Evolutionary conservation across 371 early-diverging fungal genomes (phyloP).

Genomic region (Paraphysoderma sedebokerense): DNA sequence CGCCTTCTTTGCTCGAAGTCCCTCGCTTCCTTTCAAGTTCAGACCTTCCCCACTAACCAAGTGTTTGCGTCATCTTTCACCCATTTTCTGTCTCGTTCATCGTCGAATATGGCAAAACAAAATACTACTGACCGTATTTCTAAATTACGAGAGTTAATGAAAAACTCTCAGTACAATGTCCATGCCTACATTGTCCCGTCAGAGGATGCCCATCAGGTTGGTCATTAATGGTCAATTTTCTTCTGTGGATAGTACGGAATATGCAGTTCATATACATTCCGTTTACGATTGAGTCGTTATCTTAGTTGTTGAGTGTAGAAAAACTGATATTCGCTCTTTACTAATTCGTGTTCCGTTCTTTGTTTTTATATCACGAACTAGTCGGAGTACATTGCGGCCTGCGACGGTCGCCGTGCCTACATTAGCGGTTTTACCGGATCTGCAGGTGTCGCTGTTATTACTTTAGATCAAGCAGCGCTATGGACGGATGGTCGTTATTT

Average conservation of each 20-base stretch:
- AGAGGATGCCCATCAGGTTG: slow-evolving; percentile 89
- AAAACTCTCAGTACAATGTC: slow-evolving; percentile 32
- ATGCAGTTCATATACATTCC: too few species aligned
- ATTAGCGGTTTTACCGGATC: slow-evolving; percentile 97
- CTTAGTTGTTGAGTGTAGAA: too few species aligned
- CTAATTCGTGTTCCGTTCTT: not conserved
- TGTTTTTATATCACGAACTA: slow-evolving; percentile 11
- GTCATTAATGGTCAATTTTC: slow-evolving; percentile 6
- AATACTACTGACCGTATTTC: slow-evolving; percentile 35
- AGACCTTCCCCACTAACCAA: too few species aligned
- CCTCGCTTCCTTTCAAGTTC: too few species aligned
- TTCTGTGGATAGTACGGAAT: too few species aligned
- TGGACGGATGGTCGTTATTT: slow-evolving; percentile 99
- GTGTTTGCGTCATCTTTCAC: slow-evolving; percentile 5
- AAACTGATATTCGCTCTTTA: not conserved
- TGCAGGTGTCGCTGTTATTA: slow-evolving; percentile 68
- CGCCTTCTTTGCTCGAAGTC: too few species aligned
- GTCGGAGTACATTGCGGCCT: slow-evolving; percentile 92
- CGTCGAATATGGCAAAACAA: not conserved
- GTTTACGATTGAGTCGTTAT: too few species aligned
- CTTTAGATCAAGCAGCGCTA: slow-evolving; percentile 46
- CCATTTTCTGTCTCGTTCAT: not conserved
- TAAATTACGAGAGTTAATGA: slow-evolving; percentile 55
- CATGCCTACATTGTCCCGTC: slow-evolving; percentile 82
- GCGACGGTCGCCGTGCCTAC: slow-evolving; percentile 82